Evolutionary conservation across 306 rosid species (phyloP), one percentile per base, ranked within the genome.

Genomic region (Pachyrhizus erosus): DNA sequence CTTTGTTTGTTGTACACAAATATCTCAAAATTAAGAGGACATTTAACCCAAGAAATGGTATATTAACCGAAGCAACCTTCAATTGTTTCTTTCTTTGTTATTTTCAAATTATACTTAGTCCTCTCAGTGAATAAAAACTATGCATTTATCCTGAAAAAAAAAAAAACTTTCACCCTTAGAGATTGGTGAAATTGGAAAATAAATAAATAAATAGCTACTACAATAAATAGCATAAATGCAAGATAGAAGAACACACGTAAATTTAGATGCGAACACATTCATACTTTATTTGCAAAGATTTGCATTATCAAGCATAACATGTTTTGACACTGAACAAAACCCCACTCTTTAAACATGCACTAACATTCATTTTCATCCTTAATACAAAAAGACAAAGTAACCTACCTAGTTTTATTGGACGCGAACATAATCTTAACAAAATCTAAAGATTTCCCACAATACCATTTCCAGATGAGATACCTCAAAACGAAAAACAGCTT

Each of bases 371-470:
- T 9, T 49, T 9, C n/a, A 64, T 31, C 45, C 70, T 27, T 62
- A 14, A 62, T 14, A 29, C 69, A 57, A 49, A 51, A 18, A 33
- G 34, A 73, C 7, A 2, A 2, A n/a, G 33, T 73, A 58, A n/a
- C 69, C 69, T 54, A n/a, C 69, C 69, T 54, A 13, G 13, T 55
- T 74, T 20, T 55, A 73, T 51, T 73, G 4, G 45, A 29, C 29
- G 15, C 15, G 1, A 1, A 5, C 20, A 29, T 46, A 37, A 49
- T 13, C 21, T 4, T 24, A 34, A 58, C 24, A 66, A 17, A 39
- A 39, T 29, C 6, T 2, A 34, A 21, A 57, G 29, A 5, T 21
- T 57, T 6, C 64, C 31, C 64, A 23, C 1, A 57, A 2, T 21
- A 70, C 55, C 55, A 70, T 42, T 20, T 43, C n/a, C 3, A 40